phyloP scores from a whole-genome alignment of 345 rosid genomes.

The Populus davidiana region DNA sequence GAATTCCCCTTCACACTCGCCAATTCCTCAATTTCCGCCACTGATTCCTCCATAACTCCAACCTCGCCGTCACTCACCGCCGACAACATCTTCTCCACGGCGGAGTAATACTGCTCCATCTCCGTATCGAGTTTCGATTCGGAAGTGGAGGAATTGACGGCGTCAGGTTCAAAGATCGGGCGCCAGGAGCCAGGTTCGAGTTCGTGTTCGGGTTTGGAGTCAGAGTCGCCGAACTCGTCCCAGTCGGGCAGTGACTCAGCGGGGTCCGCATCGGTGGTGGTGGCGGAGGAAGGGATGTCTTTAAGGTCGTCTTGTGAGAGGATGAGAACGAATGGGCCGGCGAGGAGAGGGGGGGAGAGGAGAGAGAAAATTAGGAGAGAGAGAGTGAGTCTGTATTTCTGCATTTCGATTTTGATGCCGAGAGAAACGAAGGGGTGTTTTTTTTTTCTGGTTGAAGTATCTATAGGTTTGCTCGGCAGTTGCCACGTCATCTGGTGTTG shows the following conservation, averaged over 20 bases:
- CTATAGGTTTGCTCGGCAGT: not conserved
- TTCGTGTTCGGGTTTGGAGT: slow-evolving; percentile 61
- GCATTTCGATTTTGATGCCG: not conserved
- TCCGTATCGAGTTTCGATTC: slow-evolving; percentile 16
- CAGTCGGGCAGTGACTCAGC: slow-evolving; percentile 46
- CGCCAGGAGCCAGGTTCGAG: slow-evolving; percentile 98
- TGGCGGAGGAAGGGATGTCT: slow-evolving; percentile 39
- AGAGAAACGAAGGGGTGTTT: not conserved
- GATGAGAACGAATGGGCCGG: slow-evolving; percentile 67
- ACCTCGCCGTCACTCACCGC: slow-evolving; percentile 55
- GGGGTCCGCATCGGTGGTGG: slow-evolving; percentile 45
- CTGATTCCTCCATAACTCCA: slow-evolving; percentile 67
- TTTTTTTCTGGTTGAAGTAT: not conserved
- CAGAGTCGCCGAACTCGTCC: slow-evolving; percentile 78
- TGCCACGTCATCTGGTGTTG: not conserved
- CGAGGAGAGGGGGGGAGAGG: slow-evolving; percentile 35
- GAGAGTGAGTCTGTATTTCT: not conserved
- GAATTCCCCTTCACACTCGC: slow-evolving; percentile 61
- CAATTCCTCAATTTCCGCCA: slow-evolving; percentile 49
- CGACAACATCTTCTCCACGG: slow-evolving; percentile 51
- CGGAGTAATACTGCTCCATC: slow-evolving; percentile 45
- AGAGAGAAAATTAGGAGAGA: slow-evolving; percentile 35
- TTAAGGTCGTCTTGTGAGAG: slow-evolving; percentile 87
- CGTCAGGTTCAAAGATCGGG: slow-evolving; percentile 77
- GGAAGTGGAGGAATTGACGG: slow-evolving; percentile 7